phyloP scores from a whole-genome alignment of 345 rosid species.

The Mallotus nudiflorus region DNA sequence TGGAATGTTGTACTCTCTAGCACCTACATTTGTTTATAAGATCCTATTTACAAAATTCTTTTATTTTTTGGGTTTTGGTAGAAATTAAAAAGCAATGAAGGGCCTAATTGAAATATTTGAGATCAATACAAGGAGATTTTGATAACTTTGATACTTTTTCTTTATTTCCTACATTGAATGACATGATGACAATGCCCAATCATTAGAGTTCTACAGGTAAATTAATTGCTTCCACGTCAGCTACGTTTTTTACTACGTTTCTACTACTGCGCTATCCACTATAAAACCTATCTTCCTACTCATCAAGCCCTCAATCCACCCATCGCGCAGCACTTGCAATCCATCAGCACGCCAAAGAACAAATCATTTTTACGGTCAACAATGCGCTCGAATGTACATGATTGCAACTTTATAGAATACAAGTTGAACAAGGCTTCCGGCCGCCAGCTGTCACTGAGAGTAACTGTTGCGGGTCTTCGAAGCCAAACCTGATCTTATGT shows the following conservation, averaged over 20 bases:
- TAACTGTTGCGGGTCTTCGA: too few relatives aligned
- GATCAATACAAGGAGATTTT: too few relatives aligned
- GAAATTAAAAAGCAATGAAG: too few relatives aligned
- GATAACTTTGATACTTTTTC: too few relatives aligned
- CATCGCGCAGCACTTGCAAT: background rate
- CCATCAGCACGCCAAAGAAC: background rate
- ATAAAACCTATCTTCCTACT: background rate
- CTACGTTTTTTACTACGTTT: background rate
- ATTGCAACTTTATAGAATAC: background rate
- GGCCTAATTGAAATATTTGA: too few relatives aligned
- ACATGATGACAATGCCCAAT: background rate
- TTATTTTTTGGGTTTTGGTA: too few relatives aligned
- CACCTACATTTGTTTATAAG: too few relatives aligned
- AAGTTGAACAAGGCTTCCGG: background rate
- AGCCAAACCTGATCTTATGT: too few relatives aligned
- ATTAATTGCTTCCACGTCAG: slow-evolving; percentile 14
- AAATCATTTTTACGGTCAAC: background rate
- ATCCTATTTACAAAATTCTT: too few relatives aligned
- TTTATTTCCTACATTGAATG: background rate
- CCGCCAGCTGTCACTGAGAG: background rate
- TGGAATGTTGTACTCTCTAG: too few relatives aligned
- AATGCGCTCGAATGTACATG: background rate
- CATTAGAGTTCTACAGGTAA: background rate
- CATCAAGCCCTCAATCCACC: background rate
- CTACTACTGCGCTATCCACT: background rate